phyloP scores from a whole-genome alignment of 2,329 filamentous ascomycete genomes.

The Thelonectria discophora region DNA sequence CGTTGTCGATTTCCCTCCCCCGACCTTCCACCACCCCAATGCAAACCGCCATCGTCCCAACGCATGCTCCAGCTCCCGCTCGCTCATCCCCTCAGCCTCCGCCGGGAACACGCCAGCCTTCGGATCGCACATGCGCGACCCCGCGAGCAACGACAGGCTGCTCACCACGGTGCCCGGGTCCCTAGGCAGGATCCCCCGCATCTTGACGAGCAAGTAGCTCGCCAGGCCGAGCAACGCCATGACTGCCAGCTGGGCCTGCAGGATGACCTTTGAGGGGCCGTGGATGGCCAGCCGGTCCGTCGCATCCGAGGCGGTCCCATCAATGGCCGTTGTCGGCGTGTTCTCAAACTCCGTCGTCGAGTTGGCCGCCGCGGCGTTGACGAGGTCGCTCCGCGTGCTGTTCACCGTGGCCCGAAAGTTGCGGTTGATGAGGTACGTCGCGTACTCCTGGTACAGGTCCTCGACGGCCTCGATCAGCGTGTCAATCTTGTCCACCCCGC shows the following conservation, averaged over 20 bases:
- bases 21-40: constrained; percentile 9
- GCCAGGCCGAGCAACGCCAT: constrained; percentile 3
- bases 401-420: background rate
- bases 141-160: constrained; percentile 9
- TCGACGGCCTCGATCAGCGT: background rate
- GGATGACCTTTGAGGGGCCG: constrained; percentile 2
- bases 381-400: background rate
- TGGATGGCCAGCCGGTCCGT: background rate
- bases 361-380: background rate
- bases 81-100: background rate
- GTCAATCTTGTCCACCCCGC: too few relatives aligned
- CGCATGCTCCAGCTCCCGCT: background rate
- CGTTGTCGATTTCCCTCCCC: too few relatives aligned
- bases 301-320: background rate
- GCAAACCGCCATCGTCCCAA: constrained; percentile 1
- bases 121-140: constrained; percentile 12
- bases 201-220: constrained; percentile 7
- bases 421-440: background rate
- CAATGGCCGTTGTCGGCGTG: background rate
- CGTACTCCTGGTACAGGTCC: background rate
- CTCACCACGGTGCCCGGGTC: constrained; percentile 14
- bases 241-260: constrained; percentile 1
- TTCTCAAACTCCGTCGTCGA: background rate
- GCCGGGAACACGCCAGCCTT: background rate
- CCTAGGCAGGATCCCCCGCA: constrained; percentile 4